phyloP scores from a whole-genome alignment of 108 stramenopile species.

The Pseudonitzschia pungens region DNA sequence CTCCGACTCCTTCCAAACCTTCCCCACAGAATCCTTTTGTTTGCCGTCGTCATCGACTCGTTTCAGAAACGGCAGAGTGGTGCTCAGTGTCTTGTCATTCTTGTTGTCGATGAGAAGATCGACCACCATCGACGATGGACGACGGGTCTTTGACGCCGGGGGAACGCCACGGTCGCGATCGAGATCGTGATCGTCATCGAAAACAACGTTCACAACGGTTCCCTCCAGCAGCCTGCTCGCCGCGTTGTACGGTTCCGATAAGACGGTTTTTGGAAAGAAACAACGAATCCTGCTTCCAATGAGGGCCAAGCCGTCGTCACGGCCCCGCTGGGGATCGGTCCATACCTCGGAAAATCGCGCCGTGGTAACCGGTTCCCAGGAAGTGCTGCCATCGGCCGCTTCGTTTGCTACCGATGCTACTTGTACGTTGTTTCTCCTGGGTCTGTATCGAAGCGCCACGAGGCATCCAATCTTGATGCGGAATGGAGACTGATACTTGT shows the following conservation, averaged over 20 bases:
- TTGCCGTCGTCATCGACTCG: conserved; percentile 35
- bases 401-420: conserved; percentile 11
- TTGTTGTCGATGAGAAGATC: conserved; percentile 52
- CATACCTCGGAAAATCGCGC: conserved; percentile 45
- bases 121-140: conserved; percentile 29
- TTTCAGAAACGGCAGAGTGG: conserved; percentile 44
- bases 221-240: conserved; percentile 53
- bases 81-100: conserved; percentile 15
- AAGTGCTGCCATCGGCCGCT: not conserved
- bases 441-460: conserved; percentile 57
- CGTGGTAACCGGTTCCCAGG: conserved; percentile 4
- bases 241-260: conserved; percentile 20
- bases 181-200: conserved; percentile 17
- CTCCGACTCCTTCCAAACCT: conserved; percentile 23
- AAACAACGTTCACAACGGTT: conserved; percentile 51
- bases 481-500: conserved; percentile 50
- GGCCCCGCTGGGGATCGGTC: conserved; percentile 57
- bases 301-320: conserved; percentile 61
- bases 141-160: too few relatives aligned
- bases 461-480: conserved; percentile 69
- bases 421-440: conserved; percentile 38
- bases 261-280: conserved; percentile 42
- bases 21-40: not conserved
- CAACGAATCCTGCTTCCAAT: conserved; percentile 69
- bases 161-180: too few relatives aligned